Evolutionary conservation across 2,329 filamentous ascomycete species (phyloP), one percentile per base, ranked within the genome.

Genomic region (Alternaria gaisen): DNA sequence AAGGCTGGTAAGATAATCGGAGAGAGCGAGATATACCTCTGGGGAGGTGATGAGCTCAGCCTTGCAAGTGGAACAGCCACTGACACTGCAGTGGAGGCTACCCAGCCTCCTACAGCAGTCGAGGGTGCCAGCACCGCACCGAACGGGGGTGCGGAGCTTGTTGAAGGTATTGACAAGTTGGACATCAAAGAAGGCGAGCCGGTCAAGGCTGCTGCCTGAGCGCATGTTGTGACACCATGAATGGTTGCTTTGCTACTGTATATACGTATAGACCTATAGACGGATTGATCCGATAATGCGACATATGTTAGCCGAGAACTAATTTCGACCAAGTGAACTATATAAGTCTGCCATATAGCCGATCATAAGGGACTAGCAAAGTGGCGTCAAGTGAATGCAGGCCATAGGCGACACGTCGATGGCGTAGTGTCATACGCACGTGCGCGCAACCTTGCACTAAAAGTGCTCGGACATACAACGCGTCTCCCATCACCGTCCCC

Each of bases 1-100:
- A 87, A 87, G 14, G 92, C 87, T 24, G 95, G 95, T 20, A 91
- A 91, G 81, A 82, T 87, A 63, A 86, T 97, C 66, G 95, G 95
- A 28, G 94, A 97, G 81, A 90, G 87, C 53, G 95, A 99, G 81
- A 86, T 89, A 61, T 97, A 94, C 73, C 84, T 99, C n/a, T 88
- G 88, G 65, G 94, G 94, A n/a, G 88, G 86, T 3, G 71, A 74
- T 7, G 76, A 77, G 67, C 53, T 51, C 18, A 77, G 74, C 46
- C 48, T 77, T 36, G 58, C 50, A 16, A 41, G 28, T 28, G 60
- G 55, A 40, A 58, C 28, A 53, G 14, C 52, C 60, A 22, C 47
- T 38, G 20, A 34, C 24, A 51, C 44, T 43, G 56, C 47, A 16
- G 47, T 10, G 11, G 41, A n/a, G n/a, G 52, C 40, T 14, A 53